A percentile compares a stretch with the other conserved stretches of the same genome.
phyloP scores from a whole-genome alignment of 345 rosid genomes.

The Ricinus communis region DNA sequence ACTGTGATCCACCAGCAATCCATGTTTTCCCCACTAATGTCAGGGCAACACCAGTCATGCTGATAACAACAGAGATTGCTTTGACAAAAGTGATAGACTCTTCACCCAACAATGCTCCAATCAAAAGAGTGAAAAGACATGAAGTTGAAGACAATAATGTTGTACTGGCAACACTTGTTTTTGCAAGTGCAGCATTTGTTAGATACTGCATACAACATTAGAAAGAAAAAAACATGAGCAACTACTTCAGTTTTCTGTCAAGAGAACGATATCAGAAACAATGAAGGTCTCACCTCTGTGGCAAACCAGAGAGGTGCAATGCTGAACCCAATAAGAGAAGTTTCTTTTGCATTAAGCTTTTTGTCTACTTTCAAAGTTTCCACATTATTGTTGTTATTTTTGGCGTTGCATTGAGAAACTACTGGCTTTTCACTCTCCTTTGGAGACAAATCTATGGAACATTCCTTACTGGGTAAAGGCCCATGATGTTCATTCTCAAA shows the following conservation, averaged over 20 bases:
- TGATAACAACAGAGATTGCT: slow-evolving; percentile 39
- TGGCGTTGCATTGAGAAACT: neutral
- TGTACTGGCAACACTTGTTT: slow-evolving; percentile 44
- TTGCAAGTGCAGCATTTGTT: slow-evolving; percentile 46
- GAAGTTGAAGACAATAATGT: slow-evolving; percentile 48
- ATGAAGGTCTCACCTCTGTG: slow-evolving; percentile 38
- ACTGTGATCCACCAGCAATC: slow-evolving; percentile 27
- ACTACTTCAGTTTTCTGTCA: neutral
- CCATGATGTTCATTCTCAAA: slow-evolving; percentile 14
- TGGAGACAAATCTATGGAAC: slow-evolving; percentile 3
- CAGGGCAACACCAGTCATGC: slow-evolving; percentile 54
- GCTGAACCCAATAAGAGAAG: slow-evolving; percentile 13
- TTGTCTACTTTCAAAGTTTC: neutral
- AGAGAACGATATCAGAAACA: neutral
- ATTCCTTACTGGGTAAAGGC: neutral
- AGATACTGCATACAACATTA: slow-evolving; percentile 36
- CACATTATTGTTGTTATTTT: too few relatives aligned
- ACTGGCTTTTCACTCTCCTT: slow-evolving; percentile 18
- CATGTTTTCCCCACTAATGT: slow-evolving; percentile 44
- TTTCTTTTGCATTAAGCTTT: slow-evolving; percentile 20
- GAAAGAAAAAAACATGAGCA: too few relatives aligned
- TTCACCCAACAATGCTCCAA: slow-evolving; percentile 47
- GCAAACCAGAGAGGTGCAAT: slow-evolving; percentile 49
- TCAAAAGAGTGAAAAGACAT: slow-evolving; percentile 49
- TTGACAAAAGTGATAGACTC: slow-evolving; percentile 36